Evolutionary conservation across 495 filamentous ascomycete species (phyloP).

Genomic region (Aspergillus campestris): DNA sequence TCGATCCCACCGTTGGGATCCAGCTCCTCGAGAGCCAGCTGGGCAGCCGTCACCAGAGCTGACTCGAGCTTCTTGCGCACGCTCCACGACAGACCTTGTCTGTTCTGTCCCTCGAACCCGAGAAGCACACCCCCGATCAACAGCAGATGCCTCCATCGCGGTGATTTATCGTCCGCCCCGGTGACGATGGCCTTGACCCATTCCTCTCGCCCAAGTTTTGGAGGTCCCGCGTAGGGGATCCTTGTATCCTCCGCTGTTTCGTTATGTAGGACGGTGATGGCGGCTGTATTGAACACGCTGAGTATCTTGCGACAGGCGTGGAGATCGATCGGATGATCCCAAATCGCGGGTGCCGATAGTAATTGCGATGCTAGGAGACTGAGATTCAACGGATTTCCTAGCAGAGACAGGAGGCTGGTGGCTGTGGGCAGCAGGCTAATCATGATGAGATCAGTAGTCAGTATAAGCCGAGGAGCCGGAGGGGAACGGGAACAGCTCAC

Average conservation of each 20-base stretch:
- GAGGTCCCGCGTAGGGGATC: constrained; percentile 31
- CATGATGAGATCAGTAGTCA: constrained; percentile 2
- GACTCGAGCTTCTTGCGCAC: constrained; percentile 66
- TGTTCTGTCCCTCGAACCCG: constrained; percentile 65
- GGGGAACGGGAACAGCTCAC: constrained; percentile 31
- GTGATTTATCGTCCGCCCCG: constrained; percentile 76
- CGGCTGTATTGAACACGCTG: constrained; percentile 81
- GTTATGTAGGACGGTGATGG: constrained; percentile 54
- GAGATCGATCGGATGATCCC: constrained; percentile 66
- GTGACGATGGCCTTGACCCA: constrained; percentile 79
- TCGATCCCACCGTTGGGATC: constrained; percentile 45
- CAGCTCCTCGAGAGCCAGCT: constrained; percentile 59
- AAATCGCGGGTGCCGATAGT: constrained; percentile 77
- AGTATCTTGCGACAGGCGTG: constrained; percentile 66
- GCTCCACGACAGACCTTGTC: constrained; percentile 49
- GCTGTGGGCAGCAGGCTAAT: constrained; percentile 70
- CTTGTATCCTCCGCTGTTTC: constrained; percentile 36
- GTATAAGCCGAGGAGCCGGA: constrained; percentile 4
- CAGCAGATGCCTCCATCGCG: constrained; percentile 80
- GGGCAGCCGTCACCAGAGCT: constrained; percentile 69
- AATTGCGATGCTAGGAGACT: constrained; percentile 86
- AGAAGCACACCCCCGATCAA: constrained; percentile 73
- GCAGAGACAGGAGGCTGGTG: constrained; percentile 67
- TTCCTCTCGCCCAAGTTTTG: constrained; percentile 53
- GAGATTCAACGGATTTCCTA: constrained; percentile 86